Percentiles rank a stretch among this genome's conserved stretches.
phyloP scores from a whole-genome alignment of 2,329 filamentous ascomycete species.

The Hymenoscyphus fraxineus region DNA sequence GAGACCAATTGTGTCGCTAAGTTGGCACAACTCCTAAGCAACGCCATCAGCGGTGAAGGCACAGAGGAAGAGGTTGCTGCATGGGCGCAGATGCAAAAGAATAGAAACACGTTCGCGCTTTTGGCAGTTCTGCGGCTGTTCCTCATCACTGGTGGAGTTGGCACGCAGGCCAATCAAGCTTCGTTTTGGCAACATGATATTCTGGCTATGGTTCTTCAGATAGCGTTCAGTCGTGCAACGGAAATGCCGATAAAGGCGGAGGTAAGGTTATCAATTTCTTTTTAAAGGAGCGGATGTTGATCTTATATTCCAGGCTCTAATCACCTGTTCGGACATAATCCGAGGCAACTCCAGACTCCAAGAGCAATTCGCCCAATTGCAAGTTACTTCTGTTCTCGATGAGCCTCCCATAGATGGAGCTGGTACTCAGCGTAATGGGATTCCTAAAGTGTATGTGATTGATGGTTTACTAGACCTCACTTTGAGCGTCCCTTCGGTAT shows the following conservation, averaged over 20 bases:
- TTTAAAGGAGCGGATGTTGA: constrained; percentile 14
- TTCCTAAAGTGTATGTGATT: constrained; percentile 76
- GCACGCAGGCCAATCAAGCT: constrained; percentile 77
- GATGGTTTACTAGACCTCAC: constrained; percentile 85
- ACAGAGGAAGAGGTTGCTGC: constrained; percentile 58
- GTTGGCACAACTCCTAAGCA: constrained; percentile 65
- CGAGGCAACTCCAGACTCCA: constrained; percentile 75
- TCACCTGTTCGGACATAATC: constrained; percentile 84
- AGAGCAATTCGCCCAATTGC: constrained; percentile 83
- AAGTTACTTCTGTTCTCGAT: constrained; percentile 62
- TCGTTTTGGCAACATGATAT: constrained; percentile 83
- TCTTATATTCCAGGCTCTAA: constrained; percentile 57
- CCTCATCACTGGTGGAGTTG: constrained; percentile 72
- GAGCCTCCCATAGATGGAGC: constrained; percentile 34
- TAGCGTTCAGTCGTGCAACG: constrained; percentile 73
- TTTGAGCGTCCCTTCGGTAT: constrained; percentile 61
- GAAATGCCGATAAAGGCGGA: constrained; percentile 78
- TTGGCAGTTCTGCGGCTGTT: constrained; percentile 85
- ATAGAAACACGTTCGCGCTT: constrained; percentile 89
- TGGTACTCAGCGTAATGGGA: constrained; percentile 47
- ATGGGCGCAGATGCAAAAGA: constrained; percentile 74
- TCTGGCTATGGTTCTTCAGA: constrained; percentile 72
- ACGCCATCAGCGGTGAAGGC: constrained; percentile 52
- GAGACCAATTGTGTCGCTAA: constrained; percentile 80
- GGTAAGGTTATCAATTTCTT: constrained; percentile 41